Conservation (phyloP, 73 alveolate species). For the Tetrahymena elliotti region DNA sequence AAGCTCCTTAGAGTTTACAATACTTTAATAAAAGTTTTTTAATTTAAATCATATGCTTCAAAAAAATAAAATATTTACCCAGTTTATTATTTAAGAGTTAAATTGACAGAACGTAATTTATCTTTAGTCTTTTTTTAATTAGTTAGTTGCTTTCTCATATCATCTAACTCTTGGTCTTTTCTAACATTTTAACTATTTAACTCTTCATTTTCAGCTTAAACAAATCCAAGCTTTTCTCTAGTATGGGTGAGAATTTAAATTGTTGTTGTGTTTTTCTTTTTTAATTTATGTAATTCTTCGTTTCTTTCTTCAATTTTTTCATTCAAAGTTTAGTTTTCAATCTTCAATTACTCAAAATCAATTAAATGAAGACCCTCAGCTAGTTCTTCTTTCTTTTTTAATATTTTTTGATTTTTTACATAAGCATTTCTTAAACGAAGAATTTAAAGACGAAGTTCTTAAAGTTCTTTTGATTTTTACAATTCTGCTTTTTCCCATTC, state of each 20-base stretch:
- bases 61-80: slow-evolving; percentile 30
- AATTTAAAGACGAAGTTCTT: slow-evolving; percentile 65
- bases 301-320: slow-evolving; percentile 96
- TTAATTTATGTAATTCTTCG: slow-evolving; percentile 90
- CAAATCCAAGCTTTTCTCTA: slow-evolving; percentile 85
- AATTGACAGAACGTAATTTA: slow-evolving; percentile 48
- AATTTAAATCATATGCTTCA: not conserved
- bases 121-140: slow-evolving; percentile 73
- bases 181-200: slow-evolving; percentile 52
- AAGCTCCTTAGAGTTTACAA: slow-evolving; percentile 52
- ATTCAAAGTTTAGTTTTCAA: slow-evolving; percentile 90
- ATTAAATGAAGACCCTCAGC: slow-evolving; percentile 95
- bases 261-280: slow-evolving; percentile 83
- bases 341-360: slow-evolving; percentile 92
- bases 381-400: slow-evolving; percentile 91
- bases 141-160: slow-evolving; percentile 69
- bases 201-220: slow-evolving; percentile 58
- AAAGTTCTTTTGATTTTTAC: slow-evolving; percentile 49
- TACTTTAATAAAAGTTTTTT: not conserved
- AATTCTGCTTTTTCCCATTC: slow-evolving; percentile 63
- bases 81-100: slow-evolving; percentile 66
- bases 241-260: slow-evolving; percentile 88
- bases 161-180: slow-evolving; percentile 57
- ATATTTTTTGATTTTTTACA: slow-evolving; percentile 77
- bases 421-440: slow-evolving; percentile 78